Conservation (phyloP, 2,329 filamentous ascomycete species). For the Orbilia javanica region DNA sequence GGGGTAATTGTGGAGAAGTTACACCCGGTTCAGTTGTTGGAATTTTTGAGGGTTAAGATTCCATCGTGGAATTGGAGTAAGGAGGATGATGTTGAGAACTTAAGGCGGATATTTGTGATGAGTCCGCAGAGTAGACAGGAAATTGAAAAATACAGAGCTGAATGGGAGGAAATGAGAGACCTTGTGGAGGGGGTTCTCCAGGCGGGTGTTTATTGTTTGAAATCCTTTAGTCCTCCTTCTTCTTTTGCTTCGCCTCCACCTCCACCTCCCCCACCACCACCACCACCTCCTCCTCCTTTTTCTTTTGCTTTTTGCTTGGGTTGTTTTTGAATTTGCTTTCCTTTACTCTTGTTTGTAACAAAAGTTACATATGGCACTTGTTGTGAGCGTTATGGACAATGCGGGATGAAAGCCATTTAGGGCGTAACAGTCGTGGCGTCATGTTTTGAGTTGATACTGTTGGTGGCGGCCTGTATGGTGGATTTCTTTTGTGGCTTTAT, state of each 20-base stretch:
- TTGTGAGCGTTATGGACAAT: too few relatives aligned
- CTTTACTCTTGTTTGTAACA: too few relatives aligned
- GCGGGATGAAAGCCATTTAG: too few relatives aligned
- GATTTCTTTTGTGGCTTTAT: not conserved
- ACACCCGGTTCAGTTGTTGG: slow-evolving; percentile 46
- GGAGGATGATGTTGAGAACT: slow-evolving; percentile 28
- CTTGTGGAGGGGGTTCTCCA: slow-evolving; percentile 1
- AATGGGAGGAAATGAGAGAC: slow-evolving; percentile 42
- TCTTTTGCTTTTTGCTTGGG: too few relatives aligned
- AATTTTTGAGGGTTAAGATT: slow-evolving; percentile 25
- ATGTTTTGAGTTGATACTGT: not conserved
- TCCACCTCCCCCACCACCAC: too few relatives aligned
- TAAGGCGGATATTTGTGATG: slow-evolving; percentile 4
- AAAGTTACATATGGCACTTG: too few relatives aligned
- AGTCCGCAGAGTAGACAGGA: not conserved
- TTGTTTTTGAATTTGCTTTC: too few relatives aligned
- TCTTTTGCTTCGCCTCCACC: not conserved
- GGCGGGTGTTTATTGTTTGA: not conserved
- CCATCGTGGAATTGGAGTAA: slow-evolving; percentile 43
- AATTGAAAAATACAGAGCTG: slow-evolving; percentile 20
- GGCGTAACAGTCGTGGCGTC: not conserved
- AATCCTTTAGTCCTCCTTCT: not conserved
- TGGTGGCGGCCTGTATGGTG: too few relatives aligned
- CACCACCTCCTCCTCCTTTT: too few relatives aligned
- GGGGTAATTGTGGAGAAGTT: slow-evolving; percentile 13